Percentiles rank a stretch among this genome's conserved stretches.
phyloP scores from a whole-genome alignment of 208 protist genomes.

The Trypanosoma vivax region DNA sequence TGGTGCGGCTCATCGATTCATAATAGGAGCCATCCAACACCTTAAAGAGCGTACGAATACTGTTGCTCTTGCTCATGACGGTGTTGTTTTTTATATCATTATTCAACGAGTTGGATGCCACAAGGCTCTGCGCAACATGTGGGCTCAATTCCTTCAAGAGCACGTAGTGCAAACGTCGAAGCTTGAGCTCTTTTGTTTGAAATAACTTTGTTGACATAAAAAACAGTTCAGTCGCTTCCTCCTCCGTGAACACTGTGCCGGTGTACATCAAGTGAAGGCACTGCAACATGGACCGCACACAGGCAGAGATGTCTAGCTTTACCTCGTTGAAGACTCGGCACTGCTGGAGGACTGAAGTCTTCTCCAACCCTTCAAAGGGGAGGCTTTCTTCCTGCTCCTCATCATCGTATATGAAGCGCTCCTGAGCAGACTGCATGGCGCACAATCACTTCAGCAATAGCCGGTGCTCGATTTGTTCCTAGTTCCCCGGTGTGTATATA shows the following conservation, averaged over 20 bases:
- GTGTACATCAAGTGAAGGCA: slow-evolving; percentile 94
- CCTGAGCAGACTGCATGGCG: slow-evolving; percentile 5
- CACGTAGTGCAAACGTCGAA: slow-evolving; percentile 97
- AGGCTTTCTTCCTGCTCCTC: slow-evolving; percentile 76
- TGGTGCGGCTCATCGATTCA: slow-evolving; percentile 92
- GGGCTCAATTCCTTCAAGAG: slow-evolving; percentile 96
- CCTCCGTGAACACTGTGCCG: slow-evolving; percentile 87
- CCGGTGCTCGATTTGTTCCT: neutral
- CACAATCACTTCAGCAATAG: neutral
- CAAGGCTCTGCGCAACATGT: slow-evolving; percentile 94
- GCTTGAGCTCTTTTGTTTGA: slow-evolving; percentile 91
- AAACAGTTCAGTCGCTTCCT: slow-evolving; percentile 97
- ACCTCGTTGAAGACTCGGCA: slow-evolving; percentile 93
- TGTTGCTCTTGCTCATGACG: slow-evolving; percentile 90
- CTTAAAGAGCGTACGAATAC: slow-evolving; percentile 92
- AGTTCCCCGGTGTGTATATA: neutral
- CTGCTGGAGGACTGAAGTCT: slow-evolving; percentile 92
- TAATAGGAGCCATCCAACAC: slow-evolving; percentile 96
- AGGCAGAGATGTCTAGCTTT: slow-evolving; percentile 82
- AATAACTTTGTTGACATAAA: slow-evolving; percentile 98
- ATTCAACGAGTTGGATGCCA: slow-evolving; percentile 95
- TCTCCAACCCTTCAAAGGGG: slow-evolving; percentile 92
- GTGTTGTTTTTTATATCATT: slow-evolving; percentile 95
- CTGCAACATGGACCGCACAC: slow-evolving; percentile 90
- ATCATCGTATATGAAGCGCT: slow-evolving; percentile 48